Conservation (phyloP, 2,329 filamentous ascomycete genomes). For the Hysterium pulicare region DNA sequence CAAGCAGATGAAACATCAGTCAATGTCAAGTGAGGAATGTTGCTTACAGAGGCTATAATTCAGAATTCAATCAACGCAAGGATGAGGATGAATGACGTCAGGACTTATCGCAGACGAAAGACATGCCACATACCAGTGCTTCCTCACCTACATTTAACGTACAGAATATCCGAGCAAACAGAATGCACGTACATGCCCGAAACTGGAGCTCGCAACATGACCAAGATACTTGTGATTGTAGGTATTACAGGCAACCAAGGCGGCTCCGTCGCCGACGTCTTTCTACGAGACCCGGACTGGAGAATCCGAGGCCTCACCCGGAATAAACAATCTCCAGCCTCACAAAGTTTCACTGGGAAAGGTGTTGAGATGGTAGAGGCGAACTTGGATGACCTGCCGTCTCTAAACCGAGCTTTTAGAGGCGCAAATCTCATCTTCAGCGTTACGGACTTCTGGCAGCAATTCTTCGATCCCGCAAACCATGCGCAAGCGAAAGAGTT, state of each 20-base stretch:
- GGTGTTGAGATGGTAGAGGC: conserved; percentile 34
- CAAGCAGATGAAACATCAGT: too few relatives aligned
- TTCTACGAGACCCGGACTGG: background rate
- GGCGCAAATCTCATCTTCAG: conserved; percentile 37
- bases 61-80: too few relatives aligned
- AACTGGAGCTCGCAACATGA: too few relatives aligned
- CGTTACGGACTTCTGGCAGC: conserved; percentile 30
- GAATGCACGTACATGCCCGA: too few relatives aligned
- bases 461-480: conserved; percentile 14
- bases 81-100: too few relatives aligned
- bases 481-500: conserved; percentile 12
- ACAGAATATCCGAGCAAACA: too few relatives aligned
- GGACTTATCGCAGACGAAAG: too few relatives aligned
- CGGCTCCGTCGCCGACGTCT: conserved; percentile 15
- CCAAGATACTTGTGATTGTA: conserved; percentile 26
- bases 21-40: too few relatives aligned
- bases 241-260: conserved; percentile 29
- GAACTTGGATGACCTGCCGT: conserved; percentile 27
- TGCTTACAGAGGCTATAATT: too few relatives aligned
- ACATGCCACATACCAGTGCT: too few relatives aligned
- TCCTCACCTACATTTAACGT: too few relatives aligned
- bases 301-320: conserved; percentile 13
- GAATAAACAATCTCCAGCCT: conserved; percentile 17
- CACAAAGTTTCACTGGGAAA: conserved; percentile 15
- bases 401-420: conserved; percentile 30